Evolutionary conservation across 495 filamentous ascomycete species (phyloP), one percentile per base, ranked within the genome.

Genomic region (Cercophora samala): DNA sequence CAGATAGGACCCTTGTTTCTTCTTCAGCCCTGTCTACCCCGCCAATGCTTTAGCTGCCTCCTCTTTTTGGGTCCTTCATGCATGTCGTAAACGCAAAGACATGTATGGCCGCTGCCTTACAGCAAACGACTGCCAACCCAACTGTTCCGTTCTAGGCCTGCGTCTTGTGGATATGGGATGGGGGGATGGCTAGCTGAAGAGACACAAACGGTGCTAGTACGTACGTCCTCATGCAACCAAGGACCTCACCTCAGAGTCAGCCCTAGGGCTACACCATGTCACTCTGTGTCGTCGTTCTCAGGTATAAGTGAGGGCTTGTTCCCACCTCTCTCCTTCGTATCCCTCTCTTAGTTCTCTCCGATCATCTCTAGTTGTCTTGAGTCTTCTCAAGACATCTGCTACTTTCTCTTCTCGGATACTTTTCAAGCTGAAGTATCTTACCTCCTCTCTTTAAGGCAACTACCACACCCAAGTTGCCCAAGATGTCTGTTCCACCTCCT

Each of bases 401-500:
- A 6, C 66, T 65, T 66, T 76, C 72, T 62, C 67, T 71, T n/a
- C 22, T 46, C 11, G 13, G 37, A 11, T 46, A 46, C 37, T 13
- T 46, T 9, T 1, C 0, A 13, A 46, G 2, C 37, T 46, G 37
- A 13, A 17, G 37, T 46, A 17, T 17, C 13, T 18, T 46, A 13
- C 11, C 13, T 17, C 2, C 37, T 46, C 37, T 29, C 6, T 46
- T 9, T 13, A 46, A 46, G 37, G 11, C 37, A 46, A 46, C 37
- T 9, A 13, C 37, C 37, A 46, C 6, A 72, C 74, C 74, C 67
- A 68, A 64, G 32, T 26, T 80, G 66, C 86, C 81, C 82, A 93
- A 82, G 74, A 87, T 86, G 73, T 86, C 86, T 54, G 83, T 77
- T 71, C 92, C 89, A 32, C 81, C 82, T 72, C 86, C 89, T 67